Evolutionary conservation across 1,139 yeast genomes (phyloP), one percentile per base, ranked within the genome.

Genomic region (Lodderomyces elongisporus): DNA sequence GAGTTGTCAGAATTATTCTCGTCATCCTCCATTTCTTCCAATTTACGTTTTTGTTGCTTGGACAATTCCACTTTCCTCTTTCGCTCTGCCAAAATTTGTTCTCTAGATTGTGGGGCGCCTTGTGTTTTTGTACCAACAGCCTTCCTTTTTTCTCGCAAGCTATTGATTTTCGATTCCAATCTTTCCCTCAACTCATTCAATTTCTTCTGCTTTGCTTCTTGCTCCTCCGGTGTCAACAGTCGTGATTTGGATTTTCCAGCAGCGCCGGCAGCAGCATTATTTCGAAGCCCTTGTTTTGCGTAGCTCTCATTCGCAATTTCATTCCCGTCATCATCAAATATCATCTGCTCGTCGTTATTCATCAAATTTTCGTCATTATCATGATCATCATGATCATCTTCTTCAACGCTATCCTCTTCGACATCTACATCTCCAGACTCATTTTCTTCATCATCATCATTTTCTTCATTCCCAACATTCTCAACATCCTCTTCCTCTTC

Each of bases 21-120:
- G 3, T 56, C 62, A 13, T 58, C 60, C 17, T 57, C 60, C 18
- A 53, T 53, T 5, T 51, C 53, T 27, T 57, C 62, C 14, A 57
- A 46, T 36, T 62, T 62, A 43, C 66, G 59, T 48, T 55, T 66
- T 35, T 59, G 46, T 37, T 56, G 59, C 40, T 60, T 57, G 50
- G 59, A 69, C 48, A 54, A 49, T 54, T 74, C 63, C 14, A 62
- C 68, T 44, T 61, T 66, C 35, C 55, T 54, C 44, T 66, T 67
- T 31, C 74, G 58, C 42, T 74, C 88, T 34, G 73, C 83, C 41
- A 83, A 58, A 31, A 83, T 81, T 38, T 82, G 85, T 42, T 82
- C 88, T 53, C 93, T 70, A 3, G 89, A 80, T 40, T 80, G 73
- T 9, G 93, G 91, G 0, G 95, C 93, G 17, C 95, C 95, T 4